These are phyloP conservation scores for Ceratocystis ficicola DNA, from an alignment of 2,329 filamentous ascomycete species.

Conservation along the genomic window DNA sequence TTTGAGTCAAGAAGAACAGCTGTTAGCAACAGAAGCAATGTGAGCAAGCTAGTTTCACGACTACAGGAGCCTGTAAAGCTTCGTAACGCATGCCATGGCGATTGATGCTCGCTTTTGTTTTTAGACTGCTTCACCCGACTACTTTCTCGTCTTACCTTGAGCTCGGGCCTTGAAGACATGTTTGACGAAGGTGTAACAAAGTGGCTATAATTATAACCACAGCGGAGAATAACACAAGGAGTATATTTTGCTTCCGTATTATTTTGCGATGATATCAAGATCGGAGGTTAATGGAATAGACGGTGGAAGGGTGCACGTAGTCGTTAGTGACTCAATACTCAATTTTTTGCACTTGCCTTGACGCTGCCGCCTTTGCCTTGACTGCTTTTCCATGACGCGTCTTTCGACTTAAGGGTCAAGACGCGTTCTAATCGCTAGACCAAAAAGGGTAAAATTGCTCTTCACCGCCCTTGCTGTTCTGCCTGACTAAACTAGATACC, in stretches of 20 bases:
- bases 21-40: neutral
- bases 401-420: neutral
- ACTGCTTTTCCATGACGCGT: neutral
- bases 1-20: slow-evolving; percentile 12
- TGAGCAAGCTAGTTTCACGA: neutral
- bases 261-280: neutral
- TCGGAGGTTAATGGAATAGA: neutral
- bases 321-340: neutral
- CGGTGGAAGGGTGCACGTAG: neutral
- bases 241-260: neutral
- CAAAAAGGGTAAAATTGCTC: slow-evolving; percentile 20
- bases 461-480: slow-evolving; percentile 17
- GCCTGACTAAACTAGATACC: slow-evolving; percentile 15
- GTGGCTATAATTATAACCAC: neutral
- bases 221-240: neutral
- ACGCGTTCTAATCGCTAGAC: slow-evolving; percentile 15
- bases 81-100: neutral
- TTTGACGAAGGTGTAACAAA: slow-evolving; percentile 25
- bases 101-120: neutral
- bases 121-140: neutral
- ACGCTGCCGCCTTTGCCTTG: no score
- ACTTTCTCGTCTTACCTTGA: slow-evolving; percentile 42
- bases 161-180: slow-evolving; percentile 61
- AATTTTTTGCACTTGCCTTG: slow-evolving; percentile 8
- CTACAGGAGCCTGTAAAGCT: neutral